Evolutionary conservation across 1,284 basidiomycete species (phyloP).

Genomic region (Earliella scabrosa): DNA sequence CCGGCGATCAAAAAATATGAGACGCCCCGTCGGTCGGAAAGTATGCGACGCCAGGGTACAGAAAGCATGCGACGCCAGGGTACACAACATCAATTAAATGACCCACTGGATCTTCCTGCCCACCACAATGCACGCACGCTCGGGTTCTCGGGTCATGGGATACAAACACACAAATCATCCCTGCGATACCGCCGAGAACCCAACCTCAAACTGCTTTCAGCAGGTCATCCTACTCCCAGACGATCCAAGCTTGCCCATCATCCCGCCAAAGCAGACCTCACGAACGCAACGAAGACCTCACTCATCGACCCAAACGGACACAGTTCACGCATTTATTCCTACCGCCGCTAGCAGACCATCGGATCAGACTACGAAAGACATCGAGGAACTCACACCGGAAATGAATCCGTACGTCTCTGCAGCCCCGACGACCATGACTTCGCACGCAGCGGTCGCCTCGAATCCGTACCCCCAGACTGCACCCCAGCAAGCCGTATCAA

Average conservation of each 20-base stretch:
- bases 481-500: constrained; percentile 34
- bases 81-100: constrained; percentile 18
- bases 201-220: constrained; percentile 10
- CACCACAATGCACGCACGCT: constrained; percentile 22
- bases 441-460: constrained; percentile 17
- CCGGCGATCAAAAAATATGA: neutral
- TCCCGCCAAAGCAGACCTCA: neutral
- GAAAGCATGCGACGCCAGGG: too few relatives aligned
- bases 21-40: neutral
- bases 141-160: constrained; percentile 20
- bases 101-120: constrained; percentile 30
- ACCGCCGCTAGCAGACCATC: neutral
- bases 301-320: neutral
- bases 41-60: neutral
- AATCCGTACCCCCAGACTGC: constrained; percentile 19
- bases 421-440: constrained; percentile 27
- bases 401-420: constrained; percentile 26
- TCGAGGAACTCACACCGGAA: constrained; percentile 3
- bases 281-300: neutral
- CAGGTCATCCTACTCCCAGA: constrained; percentile 1
- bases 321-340: neutral
- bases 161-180: constrained; percentile 26
- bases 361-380: neutral
- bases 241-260: constrained; percentile 6
- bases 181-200: constrained; percentile 17